Evolutionary conservation across 495 filamentous ascomycete genomes (phyloP).

Genomic region (Parachaetomium inaequale): DNA sequence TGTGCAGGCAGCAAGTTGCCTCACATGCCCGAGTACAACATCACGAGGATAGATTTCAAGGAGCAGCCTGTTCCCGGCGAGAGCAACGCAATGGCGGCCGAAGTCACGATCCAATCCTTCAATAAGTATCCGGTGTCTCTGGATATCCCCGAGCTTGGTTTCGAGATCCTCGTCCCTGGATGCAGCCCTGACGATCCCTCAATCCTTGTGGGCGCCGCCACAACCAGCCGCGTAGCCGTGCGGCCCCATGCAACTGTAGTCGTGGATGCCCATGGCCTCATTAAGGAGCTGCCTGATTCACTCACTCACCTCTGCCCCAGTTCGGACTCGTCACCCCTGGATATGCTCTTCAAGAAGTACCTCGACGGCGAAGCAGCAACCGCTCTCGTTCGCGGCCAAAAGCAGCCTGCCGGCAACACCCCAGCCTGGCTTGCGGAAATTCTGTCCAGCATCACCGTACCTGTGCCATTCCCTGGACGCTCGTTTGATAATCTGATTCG

Average conservation of each 20-base stretch:
- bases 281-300: slow-evolving; percentile 65
- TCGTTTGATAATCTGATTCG: slow-evolving; percentile 75
- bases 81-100: slow-evolving; percentile 66
- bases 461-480: slow-evolving; percentile 76
- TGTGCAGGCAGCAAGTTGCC: slow-evolving; percentile 63
- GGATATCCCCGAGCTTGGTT: slow-evolving; percentile 71
- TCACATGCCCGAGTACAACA: slow-evolving; percentile 68
- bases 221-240: slow-evolving; percentile 61
- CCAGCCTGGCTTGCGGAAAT: slow-evolving; percentile 80
- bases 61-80: slow-evolving; percentile 55
- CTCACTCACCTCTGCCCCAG: slow-evolving; percentile 70
- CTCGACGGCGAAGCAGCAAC: slow-evolving; percentile 72
- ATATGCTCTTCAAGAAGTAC: slow-evolving; percentile 76
- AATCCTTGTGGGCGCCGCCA: slow-evolving; percentile 67
- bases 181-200: slow-evolving; percentile 65
- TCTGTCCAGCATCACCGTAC: slow-evolving; percentile 75
- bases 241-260: slow-evolving; percentile 59
- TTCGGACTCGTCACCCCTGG: slow-evolving; percentile 73
- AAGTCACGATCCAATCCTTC: slow-evolving; percentile 63
- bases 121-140: slow-evolving; percentile 75
- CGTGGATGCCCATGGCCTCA: slow-evolving; percentile 64
- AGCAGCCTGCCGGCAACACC: slow-evolving; percentile 57
- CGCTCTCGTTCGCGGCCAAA: slow-evolving; percentile 74
- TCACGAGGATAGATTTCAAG: slow-evolving; percentile 69
- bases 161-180: slow-evolving; percentile 76